Conservation (phyloP, 371 early-diverging fungal species). For the Rhizopus arrhizus region DNA sequence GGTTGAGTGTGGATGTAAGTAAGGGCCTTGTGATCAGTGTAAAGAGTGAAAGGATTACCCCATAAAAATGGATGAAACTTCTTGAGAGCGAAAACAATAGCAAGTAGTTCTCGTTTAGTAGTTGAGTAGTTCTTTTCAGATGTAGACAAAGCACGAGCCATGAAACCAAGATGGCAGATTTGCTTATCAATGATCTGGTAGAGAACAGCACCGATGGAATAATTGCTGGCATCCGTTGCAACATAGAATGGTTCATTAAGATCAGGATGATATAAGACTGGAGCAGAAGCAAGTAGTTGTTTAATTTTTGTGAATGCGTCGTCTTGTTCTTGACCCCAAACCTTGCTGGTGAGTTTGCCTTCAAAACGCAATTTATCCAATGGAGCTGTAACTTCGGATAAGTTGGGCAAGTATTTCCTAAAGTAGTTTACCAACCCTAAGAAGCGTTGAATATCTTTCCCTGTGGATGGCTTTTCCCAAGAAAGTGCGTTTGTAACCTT, state of each 20-base stretch:
- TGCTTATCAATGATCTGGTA: not conserved
- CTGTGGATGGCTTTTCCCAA: no score
- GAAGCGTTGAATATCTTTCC: no score
- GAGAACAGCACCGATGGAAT: not conserved
- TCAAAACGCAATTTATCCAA: no score
- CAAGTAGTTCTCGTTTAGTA: constrained; percentile 7
- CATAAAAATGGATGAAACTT: constrained; percentile 30
- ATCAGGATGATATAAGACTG: no score
- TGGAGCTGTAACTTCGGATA: no score
- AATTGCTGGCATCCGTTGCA: not conserved
- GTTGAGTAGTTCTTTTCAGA: constrained; percentile 1
- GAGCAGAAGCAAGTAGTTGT: no score
- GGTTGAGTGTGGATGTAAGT: constrained; percentile 16
- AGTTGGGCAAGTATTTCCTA: no score
- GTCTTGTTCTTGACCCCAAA: no score
- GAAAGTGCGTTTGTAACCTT: not conserved
- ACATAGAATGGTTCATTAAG: no score
- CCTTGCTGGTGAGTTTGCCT: no score
- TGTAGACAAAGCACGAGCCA: not conserved
- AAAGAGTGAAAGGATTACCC: constrained; percentile 18
- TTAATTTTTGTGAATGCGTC: no score
- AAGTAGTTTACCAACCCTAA: no score
- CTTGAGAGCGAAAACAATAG: constrained; percentile 15
- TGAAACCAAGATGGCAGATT: not conserved
- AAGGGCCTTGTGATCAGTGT: constrained; percentile 23